Evolutionary conservation across 2,329 filamentous ascomycete species (phyloP).

Genomic region (Didymella pinodella): DNA sequence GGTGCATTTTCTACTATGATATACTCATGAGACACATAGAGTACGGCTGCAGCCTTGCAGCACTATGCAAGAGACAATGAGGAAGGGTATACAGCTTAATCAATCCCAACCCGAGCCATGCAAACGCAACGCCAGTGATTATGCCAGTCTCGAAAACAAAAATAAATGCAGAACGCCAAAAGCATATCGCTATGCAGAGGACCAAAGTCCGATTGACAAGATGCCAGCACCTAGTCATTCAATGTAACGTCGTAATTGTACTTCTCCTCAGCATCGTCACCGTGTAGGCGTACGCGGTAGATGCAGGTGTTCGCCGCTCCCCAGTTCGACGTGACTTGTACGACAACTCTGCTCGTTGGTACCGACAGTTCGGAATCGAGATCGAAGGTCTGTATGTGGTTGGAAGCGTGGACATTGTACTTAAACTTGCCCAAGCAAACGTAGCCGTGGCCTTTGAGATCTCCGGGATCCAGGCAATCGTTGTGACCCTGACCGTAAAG

Average conservation of each 20-base stretch:
- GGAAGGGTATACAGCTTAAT: conserved; percentile 18
- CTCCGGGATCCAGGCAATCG: conserved; percentile 25
- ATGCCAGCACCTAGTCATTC: conserved; percentile 26
- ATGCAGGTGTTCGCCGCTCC: conserved; percentile 56
- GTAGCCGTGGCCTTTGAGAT: conserved; percentile 33
- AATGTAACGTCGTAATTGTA: conserved; percentile 30
- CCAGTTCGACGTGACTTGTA: conserved; percentile 55
- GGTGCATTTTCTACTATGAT: not conserved
- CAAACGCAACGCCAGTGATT: conserved; percentile 7
- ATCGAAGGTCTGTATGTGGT: conserved; percentile 54
- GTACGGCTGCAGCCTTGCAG: not conserved
- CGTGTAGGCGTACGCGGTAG: conserved; percentile 57
- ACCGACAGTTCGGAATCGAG: conserved; percentile 42
- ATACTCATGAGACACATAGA: not conserved
- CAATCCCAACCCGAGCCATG: conserved; percentile 2
- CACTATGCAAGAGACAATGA: conserved; percentile 3
- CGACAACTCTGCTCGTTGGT: conserved; percentile 46
- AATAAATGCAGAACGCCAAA: not conserved
- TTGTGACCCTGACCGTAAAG: conserved; percentile 30
- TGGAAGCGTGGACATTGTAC: conserved; percentile 53
- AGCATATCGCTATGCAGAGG: conserved; percentile 1
- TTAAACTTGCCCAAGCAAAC: conserved; percentile 52
- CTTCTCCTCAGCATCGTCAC: conserved; percentile 37
- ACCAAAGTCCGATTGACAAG: not conserved
- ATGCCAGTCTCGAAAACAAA: not conserved